Conservation (phyloP, 257 asterid genomes). For the Oldenlandia corymbosa region DNA sequence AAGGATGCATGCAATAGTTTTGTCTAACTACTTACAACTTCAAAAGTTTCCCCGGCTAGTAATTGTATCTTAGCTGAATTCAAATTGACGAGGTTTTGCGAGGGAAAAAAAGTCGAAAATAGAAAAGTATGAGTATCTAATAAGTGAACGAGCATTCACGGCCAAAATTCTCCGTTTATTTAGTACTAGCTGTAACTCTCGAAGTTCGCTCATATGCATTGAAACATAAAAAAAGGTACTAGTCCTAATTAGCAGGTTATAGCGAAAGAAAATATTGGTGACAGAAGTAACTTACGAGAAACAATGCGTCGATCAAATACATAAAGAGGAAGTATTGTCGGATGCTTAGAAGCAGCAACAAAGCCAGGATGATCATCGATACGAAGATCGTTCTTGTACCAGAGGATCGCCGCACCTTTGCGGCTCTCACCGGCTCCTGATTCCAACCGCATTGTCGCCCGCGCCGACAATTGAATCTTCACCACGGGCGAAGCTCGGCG, state of each 20-base stretch:
- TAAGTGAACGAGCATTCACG: neutral
- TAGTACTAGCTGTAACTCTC: neutral
- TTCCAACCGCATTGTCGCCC: slow-evolving; percentile 18
- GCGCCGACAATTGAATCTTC: slow-evolving; percentile 13
- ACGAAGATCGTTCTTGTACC: slow-evolving; percentile 95
- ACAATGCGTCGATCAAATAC: slow-evolving; percentile 84
- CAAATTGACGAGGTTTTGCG: too few relatives aligned
- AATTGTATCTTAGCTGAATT: neutral
- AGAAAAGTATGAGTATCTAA: too few relatives aligned
- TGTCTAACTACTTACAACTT: too few relatives aligned
- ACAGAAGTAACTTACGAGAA: slow-evolving; percentile 36
- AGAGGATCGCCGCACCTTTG: slow-evolving; percentile 53
- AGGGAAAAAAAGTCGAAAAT: too few relatives aligned
- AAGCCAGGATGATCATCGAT: slow-evolving; percentile 81
- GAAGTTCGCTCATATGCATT: neutral
- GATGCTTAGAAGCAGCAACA: slow-evolving; percentile 55
- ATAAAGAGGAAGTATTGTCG: slow-evolving; percentile 61
- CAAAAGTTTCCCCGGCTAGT: neutral
- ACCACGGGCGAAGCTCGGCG: slow-evolving; percentile 28
- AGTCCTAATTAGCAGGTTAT: neutral
- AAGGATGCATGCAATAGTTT: too few relatives aligned
- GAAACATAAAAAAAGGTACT: neutral
- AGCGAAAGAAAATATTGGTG: neutral
- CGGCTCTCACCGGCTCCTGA: slow-evolving; percentile 27
- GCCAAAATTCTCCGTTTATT: neutral